These are phyloP conservation scores for Striga hermonthica DNA, from an alignment of 305 asterid species.

Conservation along the genomic window DNA sequence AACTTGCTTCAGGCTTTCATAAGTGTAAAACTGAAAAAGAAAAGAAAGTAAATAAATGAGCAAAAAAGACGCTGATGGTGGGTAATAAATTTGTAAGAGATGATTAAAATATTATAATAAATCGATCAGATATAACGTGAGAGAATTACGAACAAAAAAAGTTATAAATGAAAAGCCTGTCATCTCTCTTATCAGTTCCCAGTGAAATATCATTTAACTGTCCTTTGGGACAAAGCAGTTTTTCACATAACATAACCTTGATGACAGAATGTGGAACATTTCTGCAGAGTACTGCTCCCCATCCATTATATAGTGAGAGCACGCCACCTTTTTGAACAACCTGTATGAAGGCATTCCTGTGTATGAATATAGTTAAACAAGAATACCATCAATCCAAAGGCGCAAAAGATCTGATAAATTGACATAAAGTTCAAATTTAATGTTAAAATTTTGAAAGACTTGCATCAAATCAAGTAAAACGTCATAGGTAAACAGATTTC, in stretches of 20 bases:
- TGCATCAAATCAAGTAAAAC: constrained; percentile 18
- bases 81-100: neutral
- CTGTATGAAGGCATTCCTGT: constrained; percentile 73
- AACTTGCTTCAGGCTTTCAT: constrained; percentile 54
- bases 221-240: neutral
- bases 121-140: neutral
- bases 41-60: constrained; percentile 5
- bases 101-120: constrained; percentile 13
- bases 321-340: constrained; percentile 76
- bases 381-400: constrained; percentile 18
- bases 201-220: neutral
- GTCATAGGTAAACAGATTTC: neutral
- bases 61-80: neutral
- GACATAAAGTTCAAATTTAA: neutral
- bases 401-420: neutral
- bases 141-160: neutral
- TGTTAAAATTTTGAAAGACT: constrained; percentile 1
- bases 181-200: neutral
- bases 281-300: constrained; percentile 96
- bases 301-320: constrained; percentile 78
- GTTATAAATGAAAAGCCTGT: neutral
- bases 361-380: constrained; percentile 22
- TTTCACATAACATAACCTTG: constrained; percentile 49
- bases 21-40: constrained; percentile 53
- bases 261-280: constrained; percentile 91